phyloP scores from a whole-genome alignment of 2,329 filamentous ascomycete species.

The Fusarium sp. region DNA sequence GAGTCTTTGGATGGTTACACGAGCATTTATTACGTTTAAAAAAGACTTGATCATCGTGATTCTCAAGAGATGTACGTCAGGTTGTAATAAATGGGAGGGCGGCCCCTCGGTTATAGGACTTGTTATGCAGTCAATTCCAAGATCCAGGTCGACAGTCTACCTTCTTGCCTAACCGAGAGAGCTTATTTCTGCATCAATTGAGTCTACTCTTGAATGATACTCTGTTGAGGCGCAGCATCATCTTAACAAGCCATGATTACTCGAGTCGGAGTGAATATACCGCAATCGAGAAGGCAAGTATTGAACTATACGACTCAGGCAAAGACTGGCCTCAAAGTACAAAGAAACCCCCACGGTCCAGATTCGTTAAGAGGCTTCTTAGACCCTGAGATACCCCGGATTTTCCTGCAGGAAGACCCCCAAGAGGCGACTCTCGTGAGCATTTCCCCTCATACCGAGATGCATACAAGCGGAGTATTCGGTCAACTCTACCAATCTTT shows the following conservation, averaged over 20 bases:
- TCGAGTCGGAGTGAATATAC: constrained; percentile 3
- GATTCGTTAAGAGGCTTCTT: constrained; percentile 13
- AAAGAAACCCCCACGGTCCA: constrained; percentile 33
- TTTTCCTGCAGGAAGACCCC: constrained; percentile 32
- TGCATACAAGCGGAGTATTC: constrained; percentile 33
- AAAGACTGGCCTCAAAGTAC: constrained; percentile 18
- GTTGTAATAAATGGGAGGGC: not conserved
- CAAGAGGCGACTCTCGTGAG: constrained; percentile 31
- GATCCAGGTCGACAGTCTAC: not conserved
- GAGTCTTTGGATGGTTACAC: constrained; percentile 30
- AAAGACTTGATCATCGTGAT: not conserved
- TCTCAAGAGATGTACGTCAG: not conserved
- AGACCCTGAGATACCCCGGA: constrained; percentile 38
- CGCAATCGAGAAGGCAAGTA: constrained; percentile 6
- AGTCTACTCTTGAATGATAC: constrained; percentile 18
- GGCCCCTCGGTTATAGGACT: not conserved
- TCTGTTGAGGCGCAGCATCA: constrained; percentile 22
- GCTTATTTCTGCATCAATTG: not conserved
- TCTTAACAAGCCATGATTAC: constrained; percentile 3
- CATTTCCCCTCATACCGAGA: constrained; percentile 23
- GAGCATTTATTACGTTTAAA: not conserved
- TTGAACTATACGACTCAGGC: not conserved
- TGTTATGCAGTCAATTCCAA: not conserved
- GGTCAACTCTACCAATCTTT: constrained; percentile 35
- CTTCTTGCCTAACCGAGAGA: not conserved